Conservation (phyloP, 2,329 filamentous ascomycete species). For the Pseudogymnoascus sp. region DNA sequence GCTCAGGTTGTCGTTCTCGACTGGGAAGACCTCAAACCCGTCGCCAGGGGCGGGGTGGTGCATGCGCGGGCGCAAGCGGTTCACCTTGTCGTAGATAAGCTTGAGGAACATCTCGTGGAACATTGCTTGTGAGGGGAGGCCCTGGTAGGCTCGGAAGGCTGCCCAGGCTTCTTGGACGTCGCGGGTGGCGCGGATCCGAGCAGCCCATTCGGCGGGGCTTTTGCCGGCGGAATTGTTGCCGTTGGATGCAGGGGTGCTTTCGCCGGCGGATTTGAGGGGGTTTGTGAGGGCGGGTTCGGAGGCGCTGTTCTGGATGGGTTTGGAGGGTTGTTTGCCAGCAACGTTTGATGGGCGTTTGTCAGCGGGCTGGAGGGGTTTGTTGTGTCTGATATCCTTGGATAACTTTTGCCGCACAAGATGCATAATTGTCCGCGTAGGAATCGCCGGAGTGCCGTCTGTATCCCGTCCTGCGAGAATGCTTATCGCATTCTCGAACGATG, state of each 20-base stretch:
- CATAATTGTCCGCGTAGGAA: constrained; percentile 43
- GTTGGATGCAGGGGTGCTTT: background rate
- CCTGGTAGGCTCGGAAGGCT: constrained; percentile 20
- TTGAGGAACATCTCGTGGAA: constrained; percentile 58
- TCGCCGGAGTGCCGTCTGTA: constrained; percentile 46
- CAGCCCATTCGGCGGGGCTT: constrained; percentile 41
- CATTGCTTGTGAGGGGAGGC: constrained; percentile 35
- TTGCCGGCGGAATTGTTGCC: background rate
- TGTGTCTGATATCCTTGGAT: background rate
- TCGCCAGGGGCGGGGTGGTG: constrained; percentile 50
- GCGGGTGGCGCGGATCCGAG: constrained; percentile 51
- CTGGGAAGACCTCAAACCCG: constrained; percentile 45
- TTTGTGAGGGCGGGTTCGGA: background rate
- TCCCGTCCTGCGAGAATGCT: constrained; percentile 48
- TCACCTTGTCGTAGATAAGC: constrained; percentile 34
- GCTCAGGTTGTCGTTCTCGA: constrained; percentile 52
- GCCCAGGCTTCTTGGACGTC: constrained; percentile 58
- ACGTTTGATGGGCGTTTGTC: background rate
- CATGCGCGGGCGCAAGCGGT: constrained; percentile 13
- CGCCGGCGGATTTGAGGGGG: background rate
- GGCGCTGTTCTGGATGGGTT: background rate
- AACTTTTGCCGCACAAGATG: background rate
- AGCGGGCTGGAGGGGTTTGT: background rate
- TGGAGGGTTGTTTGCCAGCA: background rate
- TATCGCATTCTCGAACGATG: constrained; percentile 42